Conservation (phyloP, 345 rosid species). For the Isatis tinctoria region DNA sequence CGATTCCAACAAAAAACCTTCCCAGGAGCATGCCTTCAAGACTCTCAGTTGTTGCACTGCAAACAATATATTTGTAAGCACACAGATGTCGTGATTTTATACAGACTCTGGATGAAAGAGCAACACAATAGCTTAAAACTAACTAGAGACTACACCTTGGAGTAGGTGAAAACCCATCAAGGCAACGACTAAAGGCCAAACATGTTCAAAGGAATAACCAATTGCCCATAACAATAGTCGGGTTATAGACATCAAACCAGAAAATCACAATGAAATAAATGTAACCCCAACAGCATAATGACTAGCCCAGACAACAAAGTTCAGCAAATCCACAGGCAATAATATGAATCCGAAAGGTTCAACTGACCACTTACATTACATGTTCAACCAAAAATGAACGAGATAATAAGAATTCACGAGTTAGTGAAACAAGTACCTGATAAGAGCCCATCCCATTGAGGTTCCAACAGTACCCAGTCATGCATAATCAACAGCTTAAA, state of each 20-base stretch:
- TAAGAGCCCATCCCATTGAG: not conserved
- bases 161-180: not conserved
- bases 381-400: not conserved
- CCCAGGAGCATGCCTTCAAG: constrained; percentile 94
- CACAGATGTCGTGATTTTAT: constrained; percentile 14
- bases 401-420: not conserved
- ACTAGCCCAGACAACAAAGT: not conserved
- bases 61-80: constrained; percentile 22
- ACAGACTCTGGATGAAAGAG: not conserved
- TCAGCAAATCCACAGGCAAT: not conserved
- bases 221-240: not conserved
- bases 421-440: not conserved
- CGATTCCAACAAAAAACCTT: constrained; percentile 84
- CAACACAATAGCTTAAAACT: not conserved
- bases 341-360: not conserved
- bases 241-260: not conserved
- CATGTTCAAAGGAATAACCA: not conserved
- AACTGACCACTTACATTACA: not conserved
- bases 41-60: constrained; percentile 75
- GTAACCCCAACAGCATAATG: constrained; percentile 2
- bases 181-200: constrained; percentile 2
- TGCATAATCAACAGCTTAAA: not conserved
- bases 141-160: not conserved
- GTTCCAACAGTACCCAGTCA: not conserved
- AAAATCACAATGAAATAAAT: not conserved